Conservation (phyloP, 176 grass and related monocot genomes). For the Stipa capillata region DNA sequence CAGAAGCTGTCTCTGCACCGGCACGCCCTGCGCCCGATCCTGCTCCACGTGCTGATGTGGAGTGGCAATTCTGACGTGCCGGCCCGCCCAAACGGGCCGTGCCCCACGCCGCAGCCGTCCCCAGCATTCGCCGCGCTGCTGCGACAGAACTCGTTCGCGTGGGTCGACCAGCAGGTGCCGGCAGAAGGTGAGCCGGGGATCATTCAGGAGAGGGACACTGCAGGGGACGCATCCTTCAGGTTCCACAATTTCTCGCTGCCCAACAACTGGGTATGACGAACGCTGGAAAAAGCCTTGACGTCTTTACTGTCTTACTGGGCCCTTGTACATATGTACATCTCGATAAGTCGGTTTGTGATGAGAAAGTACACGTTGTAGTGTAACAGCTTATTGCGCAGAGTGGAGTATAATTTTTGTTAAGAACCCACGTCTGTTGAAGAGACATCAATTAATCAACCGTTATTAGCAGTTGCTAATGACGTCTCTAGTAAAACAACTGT, state of each 20-base stretch:
- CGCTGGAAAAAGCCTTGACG: neutral
- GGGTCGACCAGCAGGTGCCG: neutral
- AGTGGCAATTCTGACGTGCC: slow-evolving; percentile 1
- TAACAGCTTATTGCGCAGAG: neutral
- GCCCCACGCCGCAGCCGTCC: slow-evolving; percentile 17
- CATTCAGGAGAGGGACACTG: slow-evolving; percentile 64
- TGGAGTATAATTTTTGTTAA: slow-evolving; percentile 31
- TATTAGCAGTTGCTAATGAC: no score
- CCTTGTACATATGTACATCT: slow-evolving; percentile 18
- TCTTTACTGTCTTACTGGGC: neutral
- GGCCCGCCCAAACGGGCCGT: neutral
- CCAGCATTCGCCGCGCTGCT: slow-evolving; percentile 38
- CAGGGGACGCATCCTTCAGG: slow-evolving; percentile 70
- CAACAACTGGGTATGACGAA: slow-evolving; percentile 85
- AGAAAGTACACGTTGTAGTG: neutral
- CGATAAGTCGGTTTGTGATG: neutral
- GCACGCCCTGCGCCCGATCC: slow-evolving; percentile 70
- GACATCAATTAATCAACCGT: no score
- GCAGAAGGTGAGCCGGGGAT: slow-evolving; percentile 17
- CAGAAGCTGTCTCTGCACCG: slow-evolving; percentile 90
- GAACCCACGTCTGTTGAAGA: no score
- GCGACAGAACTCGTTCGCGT: slow-evolving; percentile 48
- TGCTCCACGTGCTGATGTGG: slow-evolving; percentile 89
- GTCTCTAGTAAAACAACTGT: no score
- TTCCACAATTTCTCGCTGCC: slow-evolving; percentile 75